These are phyloP conservation scores for Blastobotrys apis DNA, from an alignment of 1,139 yeast species.

Conservation along the genomic window DNA sequence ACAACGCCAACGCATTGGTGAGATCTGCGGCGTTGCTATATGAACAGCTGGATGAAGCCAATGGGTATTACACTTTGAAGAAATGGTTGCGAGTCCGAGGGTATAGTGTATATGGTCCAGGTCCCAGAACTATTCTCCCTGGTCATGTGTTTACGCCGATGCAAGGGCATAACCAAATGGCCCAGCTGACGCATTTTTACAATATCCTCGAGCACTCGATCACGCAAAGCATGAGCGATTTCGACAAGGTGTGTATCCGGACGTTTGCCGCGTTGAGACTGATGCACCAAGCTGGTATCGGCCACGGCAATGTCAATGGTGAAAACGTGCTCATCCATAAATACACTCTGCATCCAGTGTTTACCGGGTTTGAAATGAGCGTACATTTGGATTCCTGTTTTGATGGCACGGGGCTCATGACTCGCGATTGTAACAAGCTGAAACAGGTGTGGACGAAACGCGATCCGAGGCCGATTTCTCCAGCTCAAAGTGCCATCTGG, in stretches of 20 bases:
- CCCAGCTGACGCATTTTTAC: not conserved
- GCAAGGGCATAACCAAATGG: not conserved
- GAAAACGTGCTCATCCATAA: constrained; percentile 1
- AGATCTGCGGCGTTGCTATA: not conserved
- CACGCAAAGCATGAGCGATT: constrained; percentile 1
- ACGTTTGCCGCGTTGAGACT: constrained; percentile 4
- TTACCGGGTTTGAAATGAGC: constrained; percentile 4
- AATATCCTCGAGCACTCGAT: not conserved
- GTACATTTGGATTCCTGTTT: not conserved
- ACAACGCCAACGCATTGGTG: not conserved
- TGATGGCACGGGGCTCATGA: not conserved
- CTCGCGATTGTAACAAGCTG: not conserved
- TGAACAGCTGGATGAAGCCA: constrained; percentile 3
- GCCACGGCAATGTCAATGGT: constrained; percentile 2
- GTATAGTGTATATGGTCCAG: too few species aligned
- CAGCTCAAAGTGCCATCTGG: too few species aligned
- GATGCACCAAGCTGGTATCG: constrained; percentile 3
- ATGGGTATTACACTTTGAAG: not conserved
- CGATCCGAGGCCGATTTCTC: not conserved
- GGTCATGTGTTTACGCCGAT: not conserved
- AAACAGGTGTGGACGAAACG: constrained; percentile 2
- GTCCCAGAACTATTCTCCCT: too few species aligned
- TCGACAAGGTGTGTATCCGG: constrained; percentile 2
- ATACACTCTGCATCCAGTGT: constrained; percentile 1
- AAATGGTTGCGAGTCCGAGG: not conserved